Conservation (phyloP, 23 red algal species). For the Rhodosorus marinus region DNA sequence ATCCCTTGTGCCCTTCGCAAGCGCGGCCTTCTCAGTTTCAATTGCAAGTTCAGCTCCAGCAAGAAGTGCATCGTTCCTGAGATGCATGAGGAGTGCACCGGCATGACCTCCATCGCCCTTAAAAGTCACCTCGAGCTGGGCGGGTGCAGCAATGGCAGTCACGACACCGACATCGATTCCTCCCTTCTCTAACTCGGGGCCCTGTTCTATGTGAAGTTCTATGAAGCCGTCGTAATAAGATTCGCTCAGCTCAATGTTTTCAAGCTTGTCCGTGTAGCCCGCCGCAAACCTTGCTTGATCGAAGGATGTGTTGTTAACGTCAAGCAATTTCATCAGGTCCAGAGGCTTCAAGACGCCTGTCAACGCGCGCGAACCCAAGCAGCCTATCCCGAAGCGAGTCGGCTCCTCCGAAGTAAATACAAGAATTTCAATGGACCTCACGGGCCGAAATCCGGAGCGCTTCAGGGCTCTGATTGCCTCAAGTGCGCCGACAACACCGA, state of each 20-base stretch:
- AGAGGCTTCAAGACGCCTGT: not conserved
- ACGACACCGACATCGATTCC: constrained; percentile 15
- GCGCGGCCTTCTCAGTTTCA: constrained; percentile 16
- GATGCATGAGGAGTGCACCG: constrained; percentile 51
- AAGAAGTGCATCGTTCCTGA: constrained; percentile 28
- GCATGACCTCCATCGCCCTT: constrained; percentile 34
- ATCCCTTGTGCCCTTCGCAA: constrained; percentile 2
- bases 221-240: constrained; percentile 22
- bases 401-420: constrained; percentile 67
- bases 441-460: constrained; percentile 16
- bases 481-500: constrained; percentile 43
- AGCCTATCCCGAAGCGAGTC: constrained; percentile 54
- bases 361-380: constrained; percentile 31
- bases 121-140: constrained; percentile 7
- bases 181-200: constrained; percentile 30
- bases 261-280: constrained; percentile 13
- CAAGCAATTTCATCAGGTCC: constrained; percentile 9
- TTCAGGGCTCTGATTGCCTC: constrained; percentile 30
- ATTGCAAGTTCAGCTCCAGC: constrained; percentile 27
- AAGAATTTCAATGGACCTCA: constrained; percentile 19
- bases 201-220: constrained; percentile 81
- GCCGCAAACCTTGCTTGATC: constrained; percentile 11
- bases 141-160: constrained; percentile 42
- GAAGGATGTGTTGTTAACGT: constrained; percentile 8
- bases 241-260: not conserved